Evolutionary conservation across 768 basidiomycete genomes (phyloP).

Genomic region (Pisolithus microcarpus): DNA sequence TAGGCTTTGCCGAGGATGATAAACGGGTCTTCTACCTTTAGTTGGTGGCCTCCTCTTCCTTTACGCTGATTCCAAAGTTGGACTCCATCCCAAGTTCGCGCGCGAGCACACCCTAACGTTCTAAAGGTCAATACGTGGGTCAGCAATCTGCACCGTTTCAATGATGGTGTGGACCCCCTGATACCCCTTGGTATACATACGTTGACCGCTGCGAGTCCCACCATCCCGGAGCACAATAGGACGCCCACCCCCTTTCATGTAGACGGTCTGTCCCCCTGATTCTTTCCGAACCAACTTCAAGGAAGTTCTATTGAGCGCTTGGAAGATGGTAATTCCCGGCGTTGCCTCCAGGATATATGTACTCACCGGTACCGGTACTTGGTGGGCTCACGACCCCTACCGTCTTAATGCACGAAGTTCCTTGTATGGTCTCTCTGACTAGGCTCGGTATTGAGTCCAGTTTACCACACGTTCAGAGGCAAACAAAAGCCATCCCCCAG

Average conservation of each 20-base stretch:
- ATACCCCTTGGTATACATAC: constrained; percentile 61
- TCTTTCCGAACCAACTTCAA: constrained; percentile 17
- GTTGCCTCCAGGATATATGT: constrained; percentile 59
- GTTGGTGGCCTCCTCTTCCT: constrained; percentile 30
- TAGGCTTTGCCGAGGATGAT: constrained; percentile 48
- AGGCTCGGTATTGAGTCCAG: constrained; percentile 32
- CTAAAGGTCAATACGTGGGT: constrained; percentile 51
- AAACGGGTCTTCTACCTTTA: constrained; percentile 73
- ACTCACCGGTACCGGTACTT: constrained; percentile 51
- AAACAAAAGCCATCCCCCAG: constrained; percentile 61
- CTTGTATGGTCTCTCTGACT: constrained; percentile 51
- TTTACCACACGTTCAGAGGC: constrained; percentile 51
- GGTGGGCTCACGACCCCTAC: constrained; percentile 62
- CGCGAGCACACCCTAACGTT: constrained; percentile 60
- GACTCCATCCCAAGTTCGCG: constrained; percentile 54
- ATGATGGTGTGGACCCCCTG: constrained; percentile 52
- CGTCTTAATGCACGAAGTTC: constrained; percentile 56
- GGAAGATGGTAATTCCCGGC: constrained; percentile 55
- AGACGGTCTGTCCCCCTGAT: constrained; percentile 34
- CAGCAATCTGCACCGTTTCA: constrained; percentile 54
- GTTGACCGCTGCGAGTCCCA: constrained; percentile 72
- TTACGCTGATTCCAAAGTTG: constrained; percentile 24
- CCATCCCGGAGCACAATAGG: constrained; percentile 55
- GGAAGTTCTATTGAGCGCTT: constrained; percentile 73
- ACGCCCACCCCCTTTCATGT: constrained; percentile 46